These are phyloP conservation scores for Tetrapisispora arboricola DNA, from an alignment of 805 yeast genomes.

Conservation along the genomic window DNA sequence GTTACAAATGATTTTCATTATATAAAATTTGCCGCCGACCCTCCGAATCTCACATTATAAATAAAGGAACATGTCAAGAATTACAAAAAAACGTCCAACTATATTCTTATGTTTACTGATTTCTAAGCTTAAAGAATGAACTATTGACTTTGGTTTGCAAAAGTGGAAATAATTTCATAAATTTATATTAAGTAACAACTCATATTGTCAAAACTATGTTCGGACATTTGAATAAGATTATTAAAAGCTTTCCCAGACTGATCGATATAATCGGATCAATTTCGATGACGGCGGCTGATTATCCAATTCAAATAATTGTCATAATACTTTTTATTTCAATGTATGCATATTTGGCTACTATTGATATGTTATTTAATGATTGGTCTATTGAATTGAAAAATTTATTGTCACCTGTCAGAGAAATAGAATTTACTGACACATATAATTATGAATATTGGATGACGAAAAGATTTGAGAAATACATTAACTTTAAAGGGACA, in stretches of 20 bases:
- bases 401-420: constrained; percentile 30
- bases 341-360: constrained; percentile 63
- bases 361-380: constrained; percentile 48
- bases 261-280: constrained; percentile 30
- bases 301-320: constrained; percentile 84
- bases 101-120: no score
- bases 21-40: no score
- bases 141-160: no score
- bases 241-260: constrained; percentile 12
- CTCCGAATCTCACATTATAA: no score
- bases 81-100: no score
- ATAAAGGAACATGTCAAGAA: no score
- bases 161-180: background rate
- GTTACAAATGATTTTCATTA: no score
- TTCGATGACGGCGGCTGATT: constrained; percentile 51
- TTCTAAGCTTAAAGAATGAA: no score
- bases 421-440: background rate
- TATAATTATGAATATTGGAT: constrained; percentile 6
- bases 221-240: background rate
- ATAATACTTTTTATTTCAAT: constrained; percentile 66
- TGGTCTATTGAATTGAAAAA: constrained; percentile 27
- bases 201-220: background rate
- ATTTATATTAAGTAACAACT: background rate
- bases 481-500: constrained; percentile 11
- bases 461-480: constrained; percentile 20